Evolutionary conservation across 352 stramenopile species (phyloP).

Genomic region (Phytopythium ostracodes): DNA sequence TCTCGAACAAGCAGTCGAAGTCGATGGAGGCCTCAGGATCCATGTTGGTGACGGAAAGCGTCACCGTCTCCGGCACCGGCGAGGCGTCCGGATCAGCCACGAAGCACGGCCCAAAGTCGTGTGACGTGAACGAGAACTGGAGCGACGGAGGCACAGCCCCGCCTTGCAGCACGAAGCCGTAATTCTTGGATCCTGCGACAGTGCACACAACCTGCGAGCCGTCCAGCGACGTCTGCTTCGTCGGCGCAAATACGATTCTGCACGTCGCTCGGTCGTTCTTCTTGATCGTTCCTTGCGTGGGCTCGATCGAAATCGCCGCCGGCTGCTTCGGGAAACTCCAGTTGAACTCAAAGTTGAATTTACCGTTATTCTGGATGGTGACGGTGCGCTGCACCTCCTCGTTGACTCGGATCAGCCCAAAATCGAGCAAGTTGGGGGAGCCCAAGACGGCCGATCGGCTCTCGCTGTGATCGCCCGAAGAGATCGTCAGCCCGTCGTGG

Average conservation of each 20-base stretch:
- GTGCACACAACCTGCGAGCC: slow-evolving; percentile 69
- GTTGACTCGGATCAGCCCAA: slow-evolving; percentile 86
- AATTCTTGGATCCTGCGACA: slow-evolving; percentile 82
- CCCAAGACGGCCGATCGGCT: slow-evolving; percentile 23
- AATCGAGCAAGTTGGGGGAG: slow-evolving; percentile 63
- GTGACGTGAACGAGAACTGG: slow-evolving; percentile 85
- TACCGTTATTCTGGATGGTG: slow-evolving; percentile 88
- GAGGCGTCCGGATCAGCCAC: slow-evolving; percentile 72
- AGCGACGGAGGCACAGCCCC: slow-evolving; percentile 78
- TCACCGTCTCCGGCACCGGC: slow-evolving; percentile 45
- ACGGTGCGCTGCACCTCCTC: slow-evolving; percentile 64
- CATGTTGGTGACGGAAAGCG: slow-evolving; percentile 85
- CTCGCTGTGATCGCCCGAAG: slow-evolving; percentile 40
- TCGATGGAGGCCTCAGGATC: slow-evolving; percentile 75
- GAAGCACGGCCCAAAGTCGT: slow-evolving; percentile 93
- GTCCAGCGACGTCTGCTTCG: slow-evolving; percentile 74
- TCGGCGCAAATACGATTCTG: slow-evolving; percentile 69
- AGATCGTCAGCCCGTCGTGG: slow-evolving; percentile 64
- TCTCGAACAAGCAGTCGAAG: slow-evolving; percentile 89
- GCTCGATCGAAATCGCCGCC: slow-evolving; percentile 53
- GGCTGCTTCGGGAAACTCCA: slow-evolving; percentile 54
- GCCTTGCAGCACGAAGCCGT: slow-evolving; percentile 73
- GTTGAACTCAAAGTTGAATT: slow-evolving; percentile 95
- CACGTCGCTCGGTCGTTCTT: slow-evolving; percentile 85
- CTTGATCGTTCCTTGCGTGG: slow-evolving; percentile 80